These are phyloP conservation scores for Arthrobotrys entomopaga DNA, from an alignment of 2,329 filamentous ascomycete species.

Conservation along the genomic window DNA sequence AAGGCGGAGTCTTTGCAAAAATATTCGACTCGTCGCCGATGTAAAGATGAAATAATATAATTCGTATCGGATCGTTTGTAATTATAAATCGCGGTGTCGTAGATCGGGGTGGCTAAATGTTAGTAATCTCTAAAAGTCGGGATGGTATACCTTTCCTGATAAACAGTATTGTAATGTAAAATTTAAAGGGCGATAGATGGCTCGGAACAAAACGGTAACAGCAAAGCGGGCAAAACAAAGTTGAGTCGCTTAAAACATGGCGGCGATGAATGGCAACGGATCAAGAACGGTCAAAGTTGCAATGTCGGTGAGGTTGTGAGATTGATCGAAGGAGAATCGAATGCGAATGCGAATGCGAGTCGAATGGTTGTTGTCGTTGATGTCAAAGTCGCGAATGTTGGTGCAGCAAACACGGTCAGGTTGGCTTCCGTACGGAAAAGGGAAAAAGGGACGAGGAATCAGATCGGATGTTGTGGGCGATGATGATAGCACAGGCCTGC, in stretches of 20 bases:
- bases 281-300: background rate
- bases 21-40: conserved; percentile 50
- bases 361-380: background rate
- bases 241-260: conserved; percentile 28
- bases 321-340: background rate
- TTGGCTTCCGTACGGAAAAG: background rate
- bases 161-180: conserved; percentile 18
- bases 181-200: conserved; percentile 15
- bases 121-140: conserved; percentile 45
- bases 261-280: conserved; percentile 1
- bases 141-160: conserved; percentile 35
- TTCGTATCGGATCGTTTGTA: conserved; percentile 1
- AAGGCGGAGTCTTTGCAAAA: conserved; percentile 50
- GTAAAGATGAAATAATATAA: too few relatives aligned
- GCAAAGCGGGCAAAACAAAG: conserved; percentile 6
- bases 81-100: conserved; percentile 4
- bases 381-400: conserved; percentile 15
- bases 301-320: background rate
- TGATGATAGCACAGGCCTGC: background rate
- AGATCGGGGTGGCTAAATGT: conserved; percentile 35
- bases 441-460: background rate
- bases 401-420: conserved; percentile 10
- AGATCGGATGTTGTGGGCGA: conserved; percentile 7
- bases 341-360: background rate
- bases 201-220: background rate